These are phyloP conservation scores for Aspergillus coremiiformis DNA, from an alignment of 495 filamentous ascomycete species.

Conservation along the genomic window DNA sequence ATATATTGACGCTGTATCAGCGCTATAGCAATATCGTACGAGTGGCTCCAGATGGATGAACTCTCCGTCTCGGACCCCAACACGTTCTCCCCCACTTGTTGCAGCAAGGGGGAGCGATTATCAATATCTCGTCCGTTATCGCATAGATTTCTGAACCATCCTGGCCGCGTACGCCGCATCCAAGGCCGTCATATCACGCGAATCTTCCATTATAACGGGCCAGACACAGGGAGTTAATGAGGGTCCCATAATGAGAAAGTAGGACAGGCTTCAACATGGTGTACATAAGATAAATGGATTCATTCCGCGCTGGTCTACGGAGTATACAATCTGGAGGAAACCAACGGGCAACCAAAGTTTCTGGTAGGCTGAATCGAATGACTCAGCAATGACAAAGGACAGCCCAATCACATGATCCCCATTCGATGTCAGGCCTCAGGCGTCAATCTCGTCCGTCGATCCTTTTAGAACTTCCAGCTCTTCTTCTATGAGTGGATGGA, in stretches of 20 bases:
- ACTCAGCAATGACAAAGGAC: no score
- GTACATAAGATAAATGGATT: no score
- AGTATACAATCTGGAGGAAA: no score
- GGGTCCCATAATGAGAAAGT: neutral
- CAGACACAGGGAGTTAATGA: neutral
- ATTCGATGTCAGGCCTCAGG: no score
- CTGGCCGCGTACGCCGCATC: neutral
- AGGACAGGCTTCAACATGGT: no score
- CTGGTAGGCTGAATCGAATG: no score
- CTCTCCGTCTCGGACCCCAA: slow-evolving; percentile 40
- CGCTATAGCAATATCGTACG: slow-evolving; percentile 48
- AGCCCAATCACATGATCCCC: no score
- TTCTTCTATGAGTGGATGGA: no score
- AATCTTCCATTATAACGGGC: neutral
- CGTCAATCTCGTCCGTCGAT: no score
- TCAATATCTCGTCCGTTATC: neutral
- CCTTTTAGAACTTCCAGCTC: no score
- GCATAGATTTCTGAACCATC: neutral
- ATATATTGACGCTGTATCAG: slow-evolving; percentile 37
- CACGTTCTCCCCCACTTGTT: neutral
- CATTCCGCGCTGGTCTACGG: no score
- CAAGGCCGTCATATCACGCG: neutral
- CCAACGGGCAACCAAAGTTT: no score
- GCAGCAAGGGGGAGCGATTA: neutral
- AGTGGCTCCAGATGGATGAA: slow-evolving; percentile 45